Evolutionary conservation across 805 yeast genomes (phyloP).

Genomic region (Isabelozyma gotoi): DNA sequence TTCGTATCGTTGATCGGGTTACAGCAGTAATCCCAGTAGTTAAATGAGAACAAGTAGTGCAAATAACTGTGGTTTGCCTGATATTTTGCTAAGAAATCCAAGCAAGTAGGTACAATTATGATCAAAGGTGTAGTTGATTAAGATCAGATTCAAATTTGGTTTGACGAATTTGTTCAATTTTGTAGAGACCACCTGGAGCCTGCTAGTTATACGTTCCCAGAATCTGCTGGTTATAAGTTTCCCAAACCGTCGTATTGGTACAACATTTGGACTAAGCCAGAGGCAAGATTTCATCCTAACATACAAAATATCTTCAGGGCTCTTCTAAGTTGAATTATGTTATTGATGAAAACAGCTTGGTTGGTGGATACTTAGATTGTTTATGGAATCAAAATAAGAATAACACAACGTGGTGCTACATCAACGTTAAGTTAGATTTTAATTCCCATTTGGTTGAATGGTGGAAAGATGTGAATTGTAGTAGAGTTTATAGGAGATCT

Average conservation of each 20-base stretch:
- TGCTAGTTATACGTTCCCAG: conserved; percentile 24
- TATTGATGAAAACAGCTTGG: conserved; percentile 14
- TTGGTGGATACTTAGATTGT: conserved; percentile 32
- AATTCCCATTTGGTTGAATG: conserved; percentile 44
- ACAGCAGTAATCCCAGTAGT: conserved; percentile 19
- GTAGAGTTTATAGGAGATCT: conserved; percentile 35
- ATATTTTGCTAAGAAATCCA: conserved; percentile 8
- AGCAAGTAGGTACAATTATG: conserved; percentile 14
- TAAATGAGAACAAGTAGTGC: conserved; percentile 16
- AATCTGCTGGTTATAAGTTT: conserved; percentile 22
- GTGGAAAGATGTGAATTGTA: conserved; percentile 44
- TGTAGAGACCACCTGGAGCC: conserved; percentile 23
- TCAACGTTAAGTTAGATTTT: conserved; percentile 36
- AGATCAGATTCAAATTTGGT: conserved; percentile 14
- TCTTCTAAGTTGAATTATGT: conserved; percentile 12
- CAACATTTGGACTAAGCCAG: conserved; percentile 39
- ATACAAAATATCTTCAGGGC: conserved; percentile 25
- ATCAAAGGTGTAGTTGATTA: conserved; percentile 14
- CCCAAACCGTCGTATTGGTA: conserved; percentile 33
- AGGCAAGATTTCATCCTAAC: conserved; percentile 40
- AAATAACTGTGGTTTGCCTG: conserved; percentile 8
- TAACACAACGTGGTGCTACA: conserved; percentile 35
- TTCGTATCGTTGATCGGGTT: conserved; percentile 17
- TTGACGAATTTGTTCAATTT: conserved; percentile 13
- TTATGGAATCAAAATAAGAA: conserved; percentile 43